Evolutionary conservation across 1,139 yeast genomes (phyloP).

Genomic region (Pichia sp.): DNA sequence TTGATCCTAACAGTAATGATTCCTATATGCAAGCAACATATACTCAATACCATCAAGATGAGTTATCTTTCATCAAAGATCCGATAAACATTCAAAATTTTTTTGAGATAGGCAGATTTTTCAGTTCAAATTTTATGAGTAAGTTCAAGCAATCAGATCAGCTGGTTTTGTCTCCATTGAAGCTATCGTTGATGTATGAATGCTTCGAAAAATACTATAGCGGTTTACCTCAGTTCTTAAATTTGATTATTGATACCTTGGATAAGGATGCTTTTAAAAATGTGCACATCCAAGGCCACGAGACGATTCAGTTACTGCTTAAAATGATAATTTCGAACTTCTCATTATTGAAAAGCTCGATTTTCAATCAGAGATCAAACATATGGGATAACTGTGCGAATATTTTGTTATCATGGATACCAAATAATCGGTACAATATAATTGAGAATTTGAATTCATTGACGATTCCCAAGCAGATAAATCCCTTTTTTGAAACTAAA

Average conservation of each 20-base stretch:
- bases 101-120: constrained; percentile 5
- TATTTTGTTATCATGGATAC: constrained; percentile 10
- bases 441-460: background rate
- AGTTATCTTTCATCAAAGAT: background rate
- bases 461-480: background rate
- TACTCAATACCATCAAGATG: background rate
- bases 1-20: background rate
- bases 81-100: constrained; percentile 6
- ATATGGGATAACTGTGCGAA: constrained; percentile 2
- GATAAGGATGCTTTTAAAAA: constrained; percentile 2
- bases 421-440: constrained; percentile 10
- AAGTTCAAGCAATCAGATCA: background rate
- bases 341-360: constrained; percentile 12
- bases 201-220: constrained; percentile 29
- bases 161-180: background rate
- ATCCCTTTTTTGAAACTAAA: too few relatives aligned
- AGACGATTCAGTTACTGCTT: constrained; percentile 12
- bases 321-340: constrained; percentile 16
- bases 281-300: constrained; percentile 1
- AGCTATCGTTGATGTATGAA: constrained; percentile 20
- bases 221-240: constrained; percentile 36
- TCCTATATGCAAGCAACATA: too few relatives aligned
- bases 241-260: constrained; percentile 29
- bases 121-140: background rate
- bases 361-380: constrained; percentile 2